A percentile compares a stretch with the other conserved stretches of the same genome.
phyloP scores from a whole-genome alignment of 2,329 filamentous ascomycete genomes.

The Cladophialophora yegresii region DNA sequence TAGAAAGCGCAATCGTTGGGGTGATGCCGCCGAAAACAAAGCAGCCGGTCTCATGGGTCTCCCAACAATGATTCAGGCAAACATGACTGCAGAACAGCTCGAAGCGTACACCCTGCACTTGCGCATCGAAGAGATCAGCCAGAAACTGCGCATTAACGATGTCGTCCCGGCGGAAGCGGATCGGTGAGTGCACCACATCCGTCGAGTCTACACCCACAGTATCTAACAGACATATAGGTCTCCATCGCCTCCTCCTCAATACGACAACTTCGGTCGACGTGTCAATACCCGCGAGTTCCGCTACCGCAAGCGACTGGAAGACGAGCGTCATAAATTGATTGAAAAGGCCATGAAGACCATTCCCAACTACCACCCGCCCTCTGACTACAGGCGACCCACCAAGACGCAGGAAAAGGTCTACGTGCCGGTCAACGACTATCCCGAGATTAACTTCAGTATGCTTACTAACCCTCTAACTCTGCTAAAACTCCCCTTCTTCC shows the following conservation, averaged over 20 bases:
- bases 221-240: conserved; percentile 62
- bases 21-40: conserved; percentile 96
- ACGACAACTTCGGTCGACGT: conserved; percentile 99
- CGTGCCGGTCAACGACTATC: conserved; percentile 99
- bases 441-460: conserved; percentile 99
- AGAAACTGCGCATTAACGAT: conserved; percentile 98
- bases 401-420: conserved; percentile 99
- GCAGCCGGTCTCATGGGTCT: conserved; percentile 96
- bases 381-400: conserved; percentile 96
- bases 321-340: conserved; percentile 97
- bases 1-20: conserved; percentile 99
- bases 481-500: conserved; percentile 58
- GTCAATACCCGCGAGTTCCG: conserved; percentile 98
- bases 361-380: conserved; percentile 97
- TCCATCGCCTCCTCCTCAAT: conserved; percentile 91
- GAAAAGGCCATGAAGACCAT: conserved; percentile 99
- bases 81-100: conserved; percentile 98
- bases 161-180: conserved; percentile 96
- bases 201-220: conserved; percentile 4
- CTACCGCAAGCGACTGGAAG: conserved; percentile 96
- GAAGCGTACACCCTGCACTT: conserved; percentile 96
- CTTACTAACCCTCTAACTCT: conserved; percentile 98
- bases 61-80: conserved; percentile 91
- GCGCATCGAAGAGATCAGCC: conserved; percentile 97
- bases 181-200: conserved; percentile 62